These are phyloP conservation scores for Parietichytrium sp. DNA, from an alignment of 108 stramenopile species.

Conservation along the genomic window DNA sequence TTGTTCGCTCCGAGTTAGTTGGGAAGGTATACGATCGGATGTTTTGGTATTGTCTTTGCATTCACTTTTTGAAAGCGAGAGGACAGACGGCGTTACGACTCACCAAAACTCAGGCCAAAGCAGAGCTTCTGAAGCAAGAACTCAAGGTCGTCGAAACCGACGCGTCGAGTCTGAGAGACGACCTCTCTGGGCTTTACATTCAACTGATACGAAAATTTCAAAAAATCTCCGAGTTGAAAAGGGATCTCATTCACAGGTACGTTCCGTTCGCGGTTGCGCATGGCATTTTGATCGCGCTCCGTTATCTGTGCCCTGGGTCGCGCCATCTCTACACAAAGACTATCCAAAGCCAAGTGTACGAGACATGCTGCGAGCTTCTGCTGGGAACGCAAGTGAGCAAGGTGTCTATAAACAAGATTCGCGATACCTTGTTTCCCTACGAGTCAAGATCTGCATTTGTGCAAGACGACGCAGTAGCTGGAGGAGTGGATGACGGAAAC, in stretches of 20 bases:
- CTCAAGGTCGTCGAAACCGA: background rate
- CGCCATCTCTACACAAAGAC: constrained; percentile 54
- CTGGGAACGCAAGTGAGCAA: background rate
- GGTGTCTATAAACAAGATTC: background rate
- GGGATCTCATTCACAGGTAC: constrained; percentile 63
- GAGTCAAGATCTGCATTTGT: no score
- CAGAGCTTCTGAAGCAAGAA: background rate
- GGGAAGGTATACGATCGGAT: background rate
- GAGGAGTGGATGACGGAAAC: no score
- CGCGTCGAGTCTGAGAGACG: background rate
- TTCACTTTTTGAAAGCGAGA: background rate
- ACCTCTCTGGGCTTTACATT: background rate
- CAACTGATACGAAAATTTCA: background rate
- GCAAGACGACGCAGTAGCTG: no score
- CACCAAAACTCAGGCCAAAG: no score
- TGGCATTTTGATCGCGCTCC: constrained; percentile 56
- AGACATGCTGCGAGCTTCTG: constrained; percentile 32
- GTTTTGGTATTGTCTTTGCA: constrained; percentile 20
- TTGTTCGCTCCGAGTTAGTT: background rate
- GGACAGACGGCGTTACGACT: no score
- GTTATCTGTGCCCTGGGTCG: constrained; percentile 65
- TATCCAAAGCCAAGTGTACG: constrained; percentile 56
- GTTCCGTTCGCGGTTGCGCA: constrained; percentile 60
- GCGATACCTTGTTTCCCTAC: background rate
- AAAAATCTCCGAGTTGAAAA: constrained; percentile 43